These are phyloP conservation scores for Xylariaceae sp. DNA, from an alignment of 2,329 filamentous ascomycete species.

Conservation along the genomic window DNA sequence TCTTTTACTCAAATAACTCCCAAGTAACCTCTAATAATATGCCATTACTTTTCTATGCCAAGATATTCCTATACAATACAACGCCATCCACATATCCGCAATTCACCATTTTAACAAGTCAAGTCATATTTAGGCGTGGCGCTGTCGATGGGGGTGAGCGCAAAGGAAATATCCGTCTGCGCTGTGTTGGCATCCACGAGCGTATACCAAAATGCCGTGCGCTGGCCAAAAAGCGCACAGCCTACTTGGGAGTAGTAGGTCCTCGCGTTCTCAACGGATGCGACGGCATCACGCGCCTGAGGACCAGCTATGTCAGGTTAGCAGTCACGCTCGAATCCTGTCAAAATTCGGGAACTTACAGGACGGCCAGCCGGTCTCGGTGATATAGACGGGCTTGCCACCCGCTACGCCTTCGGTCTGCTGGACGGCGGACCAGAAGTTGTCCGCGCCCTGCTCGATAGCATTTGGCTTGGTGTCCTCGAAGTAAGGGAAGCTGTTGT, in stretches of 20 bases:
- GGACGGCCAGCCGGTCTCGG: constrained; percentile 37
- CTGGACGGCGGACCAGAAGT: constrained; percentile 31
- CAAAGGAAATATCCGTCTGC: constrained; percentile 35
- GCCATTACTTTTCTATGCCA: no score
- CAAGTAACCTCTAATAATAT: no score
- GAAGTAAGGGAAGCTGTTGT: constrained; percentile 38
- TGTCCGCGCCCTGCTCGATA: constrained; percentile 30
- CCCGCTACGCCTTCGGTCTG: constrained; percentile 32
- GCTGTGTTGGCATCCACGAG: constrained; percentile 53
- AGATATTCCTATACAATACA: no score
- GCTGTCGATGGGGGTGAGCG: constrained; percentile 27
- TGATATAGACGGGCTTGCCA: constrained; percentile 36
- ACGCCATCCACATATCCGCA: no score
- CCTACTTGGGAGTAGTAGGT: constrained; percentile 38
- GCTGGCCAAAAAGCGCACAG: constrained; percentile 36
- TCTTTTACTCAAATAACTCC: no score
- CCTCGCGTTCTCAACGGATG: constrained; percentile 33
- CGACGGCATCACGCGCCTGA: constrained; percentile 30
- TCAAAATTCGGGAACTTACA: constrained; percentile 23
- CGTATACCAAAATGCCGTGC: constrained; percentile 56
- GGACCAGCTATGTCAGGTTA: constrained; percentile 29
- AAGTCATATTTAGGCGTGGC: constrained; percentile 31
- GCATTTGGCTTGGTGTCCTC: constrained; percentile 33
- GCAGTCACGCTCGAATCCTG: background rate
- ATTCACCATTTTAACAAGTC: no score